Conservation (phyloP, 2,329 filamentous ascomycete genomes). For the Calonectria montana region DNA sequence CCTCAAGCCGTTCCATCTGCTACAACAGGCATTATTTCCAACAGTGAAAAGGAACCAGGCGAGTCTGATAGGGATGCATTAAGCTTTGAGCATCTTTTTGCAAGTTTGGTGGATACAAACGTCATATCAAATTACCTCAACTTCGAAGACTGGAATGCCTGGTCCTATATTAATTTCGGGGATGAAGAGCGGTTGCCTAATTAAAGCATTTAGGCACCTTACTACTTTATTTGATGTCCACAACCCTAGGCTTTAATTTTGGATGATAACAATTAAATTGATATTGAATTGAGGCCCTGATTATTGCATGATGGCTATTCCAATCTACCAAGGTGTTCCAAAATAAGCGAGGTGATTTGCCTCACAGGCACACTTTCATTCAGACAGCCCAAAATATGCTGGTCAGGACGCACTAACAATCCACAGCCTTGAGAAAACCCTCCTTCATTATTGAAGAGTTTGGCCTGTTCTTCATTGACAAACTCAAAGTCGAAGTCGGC, state of each 20-base stretch:
- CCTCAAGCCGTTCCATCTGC: not conserved
- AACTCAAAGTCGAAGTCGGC: constrained; percentile 12
- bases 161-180: not conserved
- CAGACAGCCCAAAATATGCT: constrained; percentile 44
- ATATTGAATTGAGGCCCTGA: no score
- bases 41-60: not conserved
- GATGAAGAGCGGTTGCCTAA: not conserved
- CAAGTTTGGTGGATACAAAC: not conserved
- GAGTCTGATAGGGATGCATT: not conserved
- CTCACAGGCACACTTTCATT: not conserved
- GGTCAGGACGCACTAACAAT: constrained; percentile 51
- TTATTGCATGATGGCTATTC: no score
- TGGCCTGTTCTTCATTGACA: not conserved
- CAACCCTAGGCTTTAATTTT: not conserved
- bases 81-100: not conserved
- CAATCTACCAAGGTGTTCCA: not conserved
- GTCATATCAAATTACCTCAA: not conserved
- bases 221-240: not conserved
- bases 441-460: constrained; percentile 33
- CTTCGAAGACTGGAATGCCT: not conserved
- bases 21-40: not conserved
- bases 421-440: constrained; percentile 41
- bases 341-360: not conserved
- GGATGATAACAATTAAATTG: not conserved
- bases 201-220: not conserved